Base-by-base conservation (phyloP, 768 basidiomycete species). In the Amanita polypyramis region DNA sequence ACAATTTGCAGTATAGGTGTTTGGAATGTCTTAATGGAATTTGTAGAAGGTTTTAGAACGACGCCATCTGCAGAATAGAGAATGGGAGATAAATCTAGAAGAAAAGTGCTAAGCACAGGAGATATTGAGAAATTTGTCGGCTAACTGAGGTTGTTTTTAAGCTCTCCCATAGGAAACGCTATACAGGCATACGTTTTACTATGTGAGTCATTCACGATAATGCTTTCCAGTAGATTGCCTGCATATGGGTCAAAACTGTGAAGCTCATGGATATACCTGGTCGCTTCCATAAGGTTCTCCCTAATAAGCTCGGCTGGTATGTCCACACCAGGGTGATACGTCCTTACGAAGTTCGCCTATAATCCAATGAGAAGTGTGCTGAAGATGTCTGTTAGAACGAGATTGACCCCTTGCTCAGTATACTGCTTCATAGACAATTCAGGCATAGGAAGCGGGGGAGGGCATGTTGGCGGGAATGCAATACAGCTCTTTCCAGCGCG, bases 271-370 rank as follows among this genome's bases (percentile, higher is more conserved):
- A 55, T 49, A 43, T 64, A 52, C 35, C 57, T 62, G 10, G 68
- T 63, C 39, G 82, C 78, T 43, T 67, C 64, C 10, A 67, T 61
- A 15, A 86, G 62, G 49, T 80, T 70, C 21, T 76, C 73, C 43
- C 75, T 62, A 38, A 90, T 69, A 19, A 90, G 63, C 34, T 85
- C 79, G n/a, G 74, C 64, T 5, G 83, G 66, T n/a, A 91, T 67
- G 51, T 88, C 84, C 12, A 82, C 69, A 51, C 89, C 85, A 1
- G 87, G 85, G 46, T 82, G 72, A 60, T 75, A 73, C 3, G 77
- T 80, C 38, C 82, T 77, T 40, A 89, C 68, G 55, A 85, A 87
- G 47, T 80, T 78, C 11, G 82, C 74, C 87, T 91, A 51, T 29
- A 19, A 14, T 50, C 40, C 35, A 30, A 39, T 43, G 37, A 44